phyloP scores from a whole-genome alignment of 495 filamentous ascomycete species.

The Jackrogersella minutella region DNA sequence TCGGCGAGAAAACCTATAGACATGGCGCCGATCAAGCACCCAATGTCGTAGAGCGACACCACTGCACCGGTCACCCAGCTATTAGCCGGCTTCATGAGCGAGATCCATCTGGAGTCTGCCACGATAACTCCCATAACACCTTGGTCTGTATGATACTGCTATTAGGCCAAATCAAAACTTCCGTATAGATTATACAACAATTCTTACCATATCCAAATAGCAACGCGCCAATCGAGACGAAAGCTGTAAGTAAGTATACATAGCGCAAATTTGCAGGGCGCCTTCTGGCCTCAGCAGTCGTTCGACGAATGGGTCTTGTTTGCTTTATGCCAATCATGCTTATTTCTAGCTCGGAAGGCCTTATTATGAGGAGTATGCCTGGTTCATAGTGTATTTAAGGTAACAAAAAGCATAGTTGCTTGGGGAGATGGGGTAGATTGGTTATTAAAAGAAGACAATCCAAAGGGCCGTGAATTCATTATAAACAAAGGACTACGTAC shows the following conservation, averaged over 20 bases:
- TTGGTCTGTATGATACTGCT: conserved; percentile 8
- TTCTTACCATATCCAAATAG: conserved; percentile 34
- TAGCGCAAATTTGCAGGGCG: conserved; percentile 24
- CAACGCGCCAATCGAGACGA: conserved; percentile 30
- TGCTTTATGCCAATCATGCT: conserved; percentile 28
- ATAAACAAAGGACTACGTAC: no score
- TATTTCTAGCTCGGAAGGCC: background rate
- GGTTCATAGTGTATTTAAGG: background rate
- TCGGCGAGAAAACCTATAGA: conserved; percentile 60
- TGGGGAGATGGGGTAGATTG: no score
- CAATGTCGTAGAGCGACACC: conserved; percentile 27
- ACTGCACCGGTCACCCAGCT: conserved; percentile 29
- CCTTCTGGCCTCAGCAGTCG: background rate
- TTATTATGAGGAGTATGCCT: background rate
- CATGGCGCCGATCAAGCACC: conserved; percentile 53
- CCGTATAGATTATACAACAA: background rate
- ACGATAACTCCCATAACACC: conserved; percentile 31
- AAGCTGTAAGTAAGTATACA: conserved; percentile 30
- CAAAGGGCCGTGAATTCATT: no score
- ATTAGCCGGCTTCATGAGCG: conserved; percentile 17
- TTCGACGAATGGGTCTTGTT: conserved; percentile 13
- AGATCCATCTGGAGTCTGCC: conserved; percentile 23
- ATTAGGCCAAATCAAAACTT: background rate
- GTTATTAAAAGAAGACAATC: background rate
- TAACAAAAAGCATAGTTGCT: no score